These are phyloP conservation scores for Tardiomyces depauwii DNA, from an alignment of 1,139 yeast species.

Conservation along the genomic window DNA sequence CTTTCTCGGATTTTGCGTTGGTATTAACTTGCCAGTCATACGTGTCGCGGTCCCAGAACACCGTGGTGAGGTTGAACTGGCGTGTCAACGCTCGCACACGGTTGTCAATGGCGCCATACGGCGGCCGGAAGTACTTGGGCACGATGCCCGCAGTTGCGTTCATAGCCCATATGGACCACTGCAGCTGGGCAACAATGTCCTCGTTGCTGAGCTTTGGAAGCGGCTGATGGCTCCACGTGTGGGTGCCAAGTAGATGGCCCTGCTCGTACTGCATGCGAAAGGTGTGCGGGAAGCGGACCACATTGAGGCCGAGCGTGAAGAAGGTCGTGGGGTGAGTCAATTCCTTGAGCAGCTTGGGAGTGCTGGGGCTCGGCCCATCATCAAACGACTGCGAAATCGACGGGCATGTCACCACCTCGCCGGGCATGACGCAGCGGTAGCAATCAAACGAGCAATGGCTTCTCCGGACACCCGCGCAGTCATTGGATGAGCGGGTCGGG, in stretches of 20 bases:
- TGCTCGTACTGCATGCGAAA: slow-evolving; percentile 42
- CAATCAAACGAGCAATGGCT: slow-evolving; percentile 79
- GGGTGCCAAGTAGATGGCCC: slow-evolving; percentile 80
- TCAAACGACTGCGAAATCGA: slow-evolving; percentile 76
- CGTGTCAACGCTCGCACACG: slow-evolving; percentile 69
- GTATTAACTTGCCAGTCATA: slow-evolving; percentile 72
- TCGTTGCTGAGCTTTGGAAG: slow-evolving; percentile 70
- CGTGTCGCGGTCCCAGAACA: slow-evolving; percentile 85
- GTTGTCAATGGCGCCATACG: slow-evolving; percentile 89
- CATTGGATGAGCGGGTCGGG: slow-evolving; percentile 45
- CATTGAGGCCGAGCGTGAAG: slow-evolving; percentile 75
- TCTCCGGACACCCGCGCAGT: slow-evolving; percentile 40
- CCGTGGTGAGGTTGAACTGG: slow-evolving; percentile 80
- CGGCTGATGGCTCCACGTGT: slow-evolving; percentile 88
- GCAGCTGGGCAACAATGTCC: slow-evolving; percentile 74
- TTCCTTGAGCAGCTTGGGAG: slow-evolving; percentile 44
- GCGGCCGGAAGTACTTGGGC: slow-evolving; percentile 95
- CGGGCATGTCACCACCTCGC: slow-evolving; percentile 70
- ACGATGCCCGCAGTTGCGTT: slow-evolving; percentile 82
- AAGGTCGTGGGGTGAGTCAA: slow-evolving; percentile 56
- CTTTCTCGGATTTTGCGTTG: slow-evolving; percentile 33
- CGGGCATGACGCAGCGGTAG: slow-evolving; percentile 61
- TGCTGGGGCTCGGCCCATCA: slow-evolving; percentile 82
- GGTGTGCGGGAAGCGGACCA: slow-evolving; percentile 63
- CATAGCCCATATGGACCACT: slow-evolving; percentile 98